Evolutionary conservation across 331 rosid species (phyloP).

Genomic region (Phaseolus coccineus): DNA sequence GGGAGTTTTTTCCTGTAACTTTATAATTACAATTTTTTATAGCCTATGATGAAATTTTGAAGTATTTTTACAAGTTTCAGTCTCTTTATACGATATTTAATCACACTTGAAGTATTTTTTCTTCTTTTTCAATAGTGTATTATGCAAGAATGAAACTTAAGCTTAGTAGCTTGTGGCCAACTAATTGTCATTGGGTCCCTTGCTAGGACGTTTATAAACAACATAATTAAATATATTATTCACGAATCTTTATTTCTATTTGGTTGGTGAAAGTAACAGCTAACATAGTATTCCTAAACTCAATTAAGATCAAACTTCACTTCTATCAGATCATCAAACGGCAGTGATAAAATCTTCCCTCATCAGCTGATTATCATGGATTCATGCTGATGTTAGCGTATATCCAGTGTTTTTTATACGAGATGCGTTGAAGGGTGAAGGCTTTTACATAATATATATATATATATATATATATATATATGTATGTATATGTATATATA

Average conservation of each 20-base stretch:
- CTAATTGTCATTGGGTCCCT: not conserved
- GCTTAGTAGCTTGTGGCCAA: not conserved
- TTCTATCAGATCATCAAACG: conserved; percentile 12
- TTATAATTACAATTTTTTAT: not conserved
- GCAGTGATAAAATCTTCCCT: not conserved
- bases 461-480: too few relatives aligned
- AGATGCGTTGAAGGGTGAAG: too few relatives aligned
- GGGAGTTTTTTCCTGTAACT: not conserved
- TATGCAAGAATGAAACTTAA: not conserved
- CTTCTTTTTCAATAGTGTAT: not conserved
- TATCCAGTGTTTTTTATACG: not conserved
- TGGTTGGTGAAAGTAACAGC: conserved; percentile 14
- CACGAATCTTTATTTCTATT: conserved; percentile 17
- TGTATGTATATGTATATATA: too few relatives aligned
- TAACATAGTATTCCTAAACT: not conserved
- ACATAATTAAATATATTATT: conserved; percentile 13
- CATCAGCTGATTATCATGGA: not conserved
- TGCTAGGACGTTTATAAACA: not conserved
- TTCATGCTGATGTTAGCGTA: not conserved
- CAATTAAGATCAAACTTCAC: not conserved
- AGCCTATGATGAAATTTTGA: too few relatives aligned
- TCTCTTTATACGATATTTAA: too few relatives aligned
- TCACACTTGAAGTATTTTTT: not conserved
- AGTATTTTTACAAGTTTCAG: not conserved
- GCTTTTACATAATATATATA: too few relatives aligned